phyloP scores from a whole-genome alignment of 2,329 filamentous ascomycete species.

The Aspergillus ruber region DNA sequence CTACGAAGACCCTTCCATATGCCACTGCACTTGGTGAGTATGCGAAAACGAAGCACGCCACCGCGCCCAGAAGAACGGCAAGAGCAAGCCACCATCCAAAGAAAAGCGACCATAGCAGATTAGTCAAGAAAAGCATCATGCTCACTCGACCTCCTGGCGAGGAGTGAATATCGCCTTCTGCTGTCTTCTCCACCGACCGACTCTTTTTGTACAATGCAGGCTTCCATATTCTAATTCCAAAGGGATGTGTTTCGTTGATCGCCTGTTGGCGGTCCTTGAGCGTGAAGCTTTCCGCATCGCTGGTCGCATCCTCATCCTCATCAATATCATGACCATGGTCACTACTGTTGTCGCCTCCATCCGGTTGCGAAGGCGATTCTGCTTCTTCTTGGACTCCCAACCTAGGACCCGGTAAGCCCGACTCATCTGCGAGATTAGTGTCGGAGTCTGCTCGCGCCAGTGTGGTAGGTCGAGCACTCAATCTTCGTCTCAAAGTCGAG shows the following conservation, averaged over 20 bases:
- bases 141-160: slow-evolving; percentile 82
- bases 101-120: slow-evolving; percentile 78
- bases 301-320: slow-evolving; percentile 66
- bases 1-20: slow-evolving; percentile 80
- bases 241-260: slow-evolving; percentile 98
- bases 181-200: slow-evolving; percentile 90
- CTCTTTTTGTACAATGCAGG: slow-evolving; percentile 97
- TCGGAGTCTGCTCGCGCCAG: slow-evolving; percentile 32
- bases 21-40: slow-evolving; percentile 73
- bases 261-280: slow-evolving; percentile 94
- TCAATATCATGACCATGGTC: slow-evolving; percentile 43
- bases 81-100: slow-evolving; percentile 96
- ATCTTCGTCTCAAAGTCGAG: slow-evolving; percentile 37
- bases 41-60: slow-evolving; percentile 72
- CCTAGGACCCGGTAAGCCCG: slow-evolving; percentile 26
- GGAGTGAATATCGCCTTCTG: slow-evolving; percentile 95
- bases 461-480: slow-evolving; percentile 24
- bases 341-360: slow-evolving; percentile 14
- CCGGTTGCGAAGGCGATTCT: slow-evolving; percentile 13
- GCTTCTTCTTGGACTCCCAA: slow-evolving; percentile 12
- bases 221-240: slow-evolving; percentile 98
- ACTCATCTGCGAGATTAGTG: slow-evolving; percentile 33
- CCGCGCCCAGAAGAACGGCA: slow-evolving; percentile 65
- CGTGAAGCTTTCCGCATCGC: slow-evolving; percentile 95
- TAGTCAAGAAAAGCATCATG: slow-evolving; percentile 78